These are phyloP conservation scores for Sugiyamaella lignohabitans DNA, from an alignment of 805 yeast genomes.

Conservation along the genomic window DNA sequence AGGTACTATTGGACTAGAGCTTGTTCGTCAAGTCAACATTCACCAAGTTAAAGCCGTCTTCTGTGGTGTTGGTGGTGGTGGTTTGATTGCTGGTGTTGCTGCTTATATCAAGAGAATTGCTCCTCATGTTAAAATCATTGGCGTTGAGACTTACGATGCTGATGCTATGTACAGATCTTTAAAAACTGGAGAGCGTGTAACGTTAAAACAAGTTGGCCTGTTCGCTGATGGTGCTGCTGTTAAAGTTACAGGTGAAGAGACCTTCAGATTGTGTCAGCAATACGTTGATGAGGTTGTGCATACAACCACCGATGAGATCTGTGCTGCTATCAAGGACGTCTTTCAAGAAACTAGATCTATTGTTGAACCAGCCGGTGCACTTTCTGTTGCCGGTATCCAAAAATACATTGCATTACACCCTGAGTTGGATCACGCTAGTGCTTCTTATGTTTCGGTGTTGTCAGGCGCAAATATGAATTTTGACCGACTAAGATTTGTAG, in stretches of 20 bases:
- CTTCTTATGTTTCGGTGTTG: conserved; percentile 75
- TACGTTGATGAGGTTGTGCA: conserved; percentile 83
- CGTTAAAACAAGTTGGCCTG: conserved; percentile 73
- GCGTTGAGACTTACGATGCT: conserved; percentile 94
- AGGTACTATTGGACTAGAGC: conserved; percentile 93
- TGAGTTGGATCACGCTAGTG: conserved; percentile 60
- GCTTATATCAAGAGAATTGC: conserved; percentile 89
- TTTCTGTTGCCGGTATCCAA: conserved; percentile 91
- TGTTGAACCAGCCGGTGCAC: conserved; percentile 96
- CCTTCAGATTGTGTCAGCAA: conserved; percentile 71
- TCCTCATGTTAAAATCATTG: conserved; percentile 94
- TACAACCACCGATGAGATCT: conserved; percentile 87
- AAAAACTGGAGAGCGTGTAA: conserved; percentile 45
- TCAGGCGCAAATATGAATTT: conserved; percentile 99
- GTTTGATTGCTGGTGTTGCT: conserved; percentile 84
- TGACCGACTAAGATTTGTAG: conserved; percentile 89
- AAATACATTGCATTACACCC: conserved; percentile 59
- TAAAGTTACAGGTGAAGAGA: conserved; percentile 79
- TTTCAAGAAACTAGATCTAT: conserved; percentile 93
- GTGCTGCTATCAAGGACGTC: conserved; percentile 94
- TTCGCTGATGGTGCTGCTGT: conserved; percentile 99
- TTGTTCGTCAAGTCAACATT: conserved; percentile 76
- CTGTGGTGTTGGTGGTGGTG: conserved; percentile 96
- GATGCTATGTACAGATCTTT: conserved; percentile 81
- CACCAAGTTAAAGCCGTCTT: conserved; percentile 79